Conservation (phyloP, 495 filamentous ascomycete species). For the Trichoderma reesei region DNA sequence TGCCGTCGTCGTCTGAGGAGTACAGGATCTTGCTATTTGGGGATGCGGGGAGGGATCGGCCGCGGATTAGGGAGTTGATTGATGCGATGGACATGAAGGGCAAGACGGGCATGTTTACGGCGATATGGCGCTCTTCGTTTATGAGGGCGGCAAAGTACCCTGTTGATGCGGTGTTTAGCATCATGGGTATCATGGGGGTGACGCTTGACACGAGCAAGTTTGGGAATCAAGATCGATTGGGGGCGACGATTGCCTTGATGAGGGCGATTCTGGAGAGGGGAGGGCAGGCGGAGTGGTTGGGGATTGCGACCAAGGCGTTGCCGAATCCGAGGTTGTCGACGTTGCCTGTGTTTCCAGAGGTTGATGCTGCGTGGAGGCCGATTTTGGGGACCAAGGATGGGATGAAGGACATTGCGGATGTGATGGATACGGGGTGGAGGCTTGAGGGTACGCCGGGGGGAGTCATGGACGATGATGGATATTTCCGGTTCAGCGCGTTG, state of each 20-base stretch:
- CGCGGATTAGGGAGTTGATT: background rate
- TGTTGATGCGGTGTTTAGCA: background rate
- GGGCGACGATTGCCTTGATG: conserved; percentile 1
- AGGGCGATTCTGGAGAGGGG: background rate
- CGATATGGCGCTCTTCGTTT: background rate
- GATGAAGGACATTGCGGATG: background rate
- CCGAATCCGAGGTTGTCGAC: background rate
- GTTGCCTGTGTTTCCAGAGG: background rate
- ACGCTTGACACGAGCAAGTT: background rate
- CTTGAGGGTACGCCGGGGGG: background rate
- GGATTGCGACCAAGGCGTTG: background rate
- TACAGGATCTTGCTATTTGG: background rate
- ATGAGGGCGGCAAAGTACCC: background rate
- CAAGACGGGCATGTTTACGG: background rate
- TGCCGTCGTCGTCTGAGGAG: background rate
- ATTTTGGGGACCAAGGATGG: background rate
- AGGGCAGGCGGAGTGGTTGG: background rate
- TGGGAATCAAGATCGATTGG: background rate
- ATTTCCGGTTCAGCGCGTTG: background rate
- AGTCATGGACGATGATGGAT: background rate
- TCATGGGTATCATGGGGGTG: conserved; percentile 5
- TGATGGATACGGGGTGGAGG: background rate
- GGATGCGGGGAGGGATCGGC: background rate
- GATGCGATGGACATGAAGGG: conserved; percentile 5
- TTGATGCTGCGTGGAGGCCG: background rate